These are phyloP conservation scores for Xylariaceae sp. DNA, from an alignment of 2,329 filamentous ascomycete species.

Conservation along the genomic window DNA sequence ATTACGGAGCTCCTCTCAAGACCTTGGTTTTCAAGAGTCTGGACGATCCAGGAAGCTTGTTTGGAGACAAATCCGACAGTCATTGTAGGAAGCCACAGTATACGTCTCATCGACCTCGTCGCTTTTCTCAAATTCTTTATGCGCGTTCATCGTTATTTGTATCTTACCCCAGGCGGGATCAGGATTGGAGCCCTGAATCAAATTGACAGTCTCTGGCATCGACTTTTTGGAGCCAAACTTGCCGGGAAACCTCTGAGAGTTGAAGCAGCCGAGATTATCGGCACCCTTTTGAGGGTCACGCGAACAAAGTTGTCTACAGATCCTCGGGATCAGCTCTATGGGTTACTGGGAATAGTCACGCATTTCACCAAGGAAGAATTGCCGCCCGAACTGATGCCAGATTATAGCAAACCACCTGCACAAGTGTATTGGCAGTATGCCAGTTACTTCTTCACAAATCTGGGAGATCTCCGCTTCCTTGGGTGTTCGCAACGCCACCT, in stretches of 20 bases:
- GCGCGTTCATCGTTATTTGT: neutral
- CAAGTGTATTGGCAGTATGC: conserved; percentile 12
- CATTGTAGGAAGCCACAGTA: conserved; percentile 5
- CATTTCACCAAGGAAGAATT: conserved; percentile 3
- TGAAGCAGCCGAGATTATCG: conserved; percentile 2
- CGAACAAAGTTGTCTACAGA: conserved; percentile 2
- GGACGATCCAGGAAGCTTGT: conserved; percentile 16
- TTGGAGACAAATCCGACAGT: neutral
- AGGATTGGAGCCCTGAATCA: neutral
- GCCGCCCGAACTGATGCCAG: conserved; percentile 7
- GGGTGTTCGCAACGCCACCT: neutral
- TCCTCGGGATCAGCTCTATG: conserved; percentile 12
- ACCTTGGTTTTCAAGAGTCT: conserved; percentile 12
- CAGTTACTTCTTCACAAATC: conserved; percentile 2
- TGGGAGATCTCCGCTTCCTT: conserved; percentile 5
- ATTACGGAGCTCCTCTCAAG: neutral
- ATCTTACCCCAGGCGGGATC: neutral
- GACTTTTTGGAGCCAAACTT: neutral
- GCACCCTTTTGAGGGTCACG: neutral
- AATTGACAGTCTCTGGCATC: neutral
- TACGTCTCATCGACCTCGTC: neutral
- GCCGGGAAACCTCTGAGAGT: neutral
- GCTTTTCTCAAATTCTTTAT: neutral
- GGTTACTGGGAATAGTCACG: conserved; percentile 8
- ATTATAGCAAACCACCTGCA: conserved; percentile 8